phyloP scores from a whole-genome alignment of 2,329 filamentous ascomycete genomes.

The Akanthomyces muscarius region DNA sequence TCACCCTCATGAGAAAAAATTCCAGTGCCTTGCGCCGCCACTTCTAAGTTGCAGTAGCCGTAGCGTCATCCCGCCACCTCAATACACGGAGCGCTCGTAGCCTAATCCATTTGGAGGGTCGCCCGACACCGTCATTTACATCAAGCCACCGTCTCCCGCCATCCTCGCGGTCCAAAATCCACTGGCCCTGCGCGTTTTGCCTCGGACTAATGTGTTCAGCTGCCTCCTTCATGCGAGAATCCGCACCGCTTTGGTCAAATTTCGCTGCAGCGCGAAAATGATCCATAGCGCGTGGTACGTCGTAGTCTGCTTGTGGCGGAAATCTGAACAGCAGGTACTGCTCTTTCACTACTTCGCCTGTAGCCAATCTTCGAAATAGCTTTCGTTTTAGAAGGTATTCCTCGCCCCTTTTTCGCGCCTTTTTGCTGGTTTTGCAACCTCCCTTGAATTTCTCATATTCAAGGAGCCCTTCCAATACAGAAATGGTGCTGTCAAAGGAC shows the following conservation, averaged over 20 bases:
- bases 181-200: neutral
- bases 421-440: neutral
- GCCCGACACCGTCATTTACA: neutral
- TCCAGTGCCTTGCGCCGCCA: neutral
- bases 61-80: conserved; percentile 9
- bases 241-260: neutral
- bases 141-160: conserved; percentile 3
- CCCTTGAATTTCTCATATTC: conserved; percentile 17
- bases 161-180: neutral
- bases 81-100: conserved; percentile 4
- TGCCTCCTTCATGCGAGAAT: conserved; percentile 14
- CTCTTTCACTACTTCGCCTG: conserved; percentile 15
- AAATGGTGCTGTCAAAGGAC: conserved; percentile 20
- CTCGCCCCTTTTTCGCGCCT: conserved; percentile 16
- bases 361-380: conserved; percentile 13
- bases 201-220: conserved; percentile 14
- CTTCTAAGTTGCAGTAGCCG: too few species aligned
- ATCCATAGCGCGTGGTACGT: conserved; percentile 17
- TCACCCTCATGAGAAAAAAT: neutral
- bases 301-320: conserved; percentile 13
- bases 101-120: neutral
- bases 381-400: conserved; percentile 19
- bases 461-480: conserved; percentile 17
- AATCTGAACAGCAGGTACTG: conserved; percentile 9
- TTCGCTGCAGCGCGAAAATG: conserved; percentile 12